phyloP scores from a whole-genome alignment of 306 rosid species.

The Medicago arabica region DNA sequence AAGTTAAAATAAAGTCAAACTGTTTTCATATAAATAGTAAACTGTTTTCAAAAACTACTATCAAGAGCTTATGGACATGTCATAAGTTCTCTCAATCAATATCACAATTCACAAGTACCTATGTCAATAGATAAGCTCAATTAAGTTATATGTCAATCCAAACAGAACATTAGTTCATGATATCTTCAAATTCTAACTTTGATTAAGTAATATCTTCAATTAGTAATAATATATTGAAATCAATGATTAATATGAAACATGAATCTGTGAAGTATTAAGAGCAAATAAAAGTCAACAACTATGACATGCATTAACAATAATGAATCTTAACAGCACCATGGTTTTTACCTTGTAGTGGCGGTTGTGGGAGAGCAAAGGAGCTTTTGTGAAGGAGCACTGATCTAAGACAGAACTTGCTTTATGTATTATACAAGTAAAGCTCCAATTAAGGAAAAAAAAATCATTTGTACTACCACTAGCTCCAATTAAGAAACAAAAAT shows the following conservation, averaged over 20 bases:
- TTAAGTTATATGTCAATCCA: background rate
- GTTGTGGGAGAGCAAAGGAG: constrained; percentile 17
- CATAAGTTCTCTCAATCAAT: too few species aligned
- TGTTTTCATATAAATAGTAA: background rate
- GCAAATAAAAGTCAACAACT: background rate
- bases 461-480: background rate
- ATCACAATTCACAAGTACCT: too few species aligned
- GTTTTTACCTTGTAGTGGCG: constrained; percentile 14
- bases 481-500: background rate
- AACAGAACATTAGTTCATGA: background rate
- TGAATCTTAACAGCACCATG: background rate
- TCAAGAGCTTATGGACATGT: background rate
- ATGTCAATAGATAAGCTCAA: background rate
- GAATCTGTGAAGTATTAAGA: background rate
- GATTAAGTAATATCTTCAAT: background rate
- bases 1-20: background rate
- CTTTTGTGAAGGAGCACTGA: background rate
- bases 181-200: background rate
- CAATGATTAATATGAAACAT: background rate
- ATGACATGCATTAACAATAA: background rate
- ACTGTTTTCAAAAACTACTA: background rate
- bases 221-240: too few species aligned
- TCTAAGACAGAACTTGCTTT: constrained; percentile 5
- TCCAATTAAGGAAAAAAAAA: constrained; percentile 4
- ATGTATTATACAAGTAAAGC: background rate